A percentile compares a stretch with the other conserved stretches of the same genome.
These are phyloP conservation scores for Cyclostephanos invisitatus DNA, from an alignment of 108 stramenopile species.

Conservation along the genomic window DNA sequence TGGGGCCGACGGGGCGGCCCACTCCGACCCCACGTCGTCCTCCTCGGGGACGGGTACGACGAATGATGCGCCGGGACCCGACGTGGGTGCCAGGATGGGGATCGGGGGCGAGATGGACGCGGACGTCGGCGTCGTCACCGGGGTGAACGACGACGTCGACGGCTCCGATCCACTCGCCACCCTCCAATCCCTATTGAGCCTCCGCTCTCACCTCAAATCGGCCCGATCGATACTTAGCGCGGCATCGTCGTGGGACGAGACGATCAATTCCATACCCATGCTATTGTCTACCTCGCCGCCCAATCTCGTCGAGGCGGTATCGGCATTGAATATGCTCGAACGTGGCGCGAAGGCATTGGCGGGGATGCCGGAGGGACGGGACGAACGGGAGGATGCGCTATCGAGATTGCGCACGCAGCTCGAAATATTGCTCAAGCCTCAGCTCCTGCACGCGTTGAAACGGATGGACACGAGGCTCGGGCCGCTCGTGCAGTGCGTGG, in stretches of 20 bases:
- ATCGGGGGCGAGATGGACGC: slow-evolving; percentile 8
- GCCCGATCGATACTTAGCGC: slow-evolving; percentile 74
- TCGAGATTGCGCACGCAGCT: slow-evolving; percentile 61
- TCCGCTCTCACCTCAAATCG: slow-evolving; percentile 60
- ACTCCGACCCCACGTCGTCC: no score
- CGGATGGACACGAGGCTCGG: slow-evolving; percentile 75
- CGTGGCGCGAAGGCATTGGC: slow-evolving; percentile 66
- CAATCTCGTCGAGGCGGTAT: slow-evolving; percentile 53
- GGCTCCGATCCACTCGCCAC: slow-evolving; percentile 52
- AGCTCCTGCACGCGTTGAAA: slow-evolving; percentile 72
- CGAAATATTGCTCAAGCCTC: slow-evolving; percentile 70
- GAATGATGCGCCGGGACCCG: no score
- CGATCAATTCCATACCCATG: slow-evolving; percentile 58
- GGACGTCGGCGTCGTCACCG: no score
- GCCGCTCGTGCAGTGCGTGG: slow-evolving; percentile 78
- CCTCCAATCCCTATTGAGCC: slow-evolving; percentile 67
- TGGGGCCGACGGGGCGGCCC: no score
- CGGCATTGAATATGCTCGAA: slow-evolving; percentile 63
- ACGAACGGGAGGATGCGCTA: slow-evolving; percentile 61
- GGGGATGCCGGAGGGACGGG: slow-evolving; percentile 67
- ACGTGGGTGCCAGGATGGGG: no score
- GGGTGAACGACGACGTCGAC: no score
- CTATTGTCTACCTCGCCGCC: slow-evolving; percentile 35
- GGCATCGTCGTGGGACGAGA: slow-evolving; percentile 80
- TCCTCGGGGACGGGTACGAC: no score